Percentiles rank a stretch among this genome's conserved stretches.
These are phyloP conservation scores for Pythium monospermum DNA, from an alignment of 352 stramenopile species.

Conservation along the genomic window DNA sequence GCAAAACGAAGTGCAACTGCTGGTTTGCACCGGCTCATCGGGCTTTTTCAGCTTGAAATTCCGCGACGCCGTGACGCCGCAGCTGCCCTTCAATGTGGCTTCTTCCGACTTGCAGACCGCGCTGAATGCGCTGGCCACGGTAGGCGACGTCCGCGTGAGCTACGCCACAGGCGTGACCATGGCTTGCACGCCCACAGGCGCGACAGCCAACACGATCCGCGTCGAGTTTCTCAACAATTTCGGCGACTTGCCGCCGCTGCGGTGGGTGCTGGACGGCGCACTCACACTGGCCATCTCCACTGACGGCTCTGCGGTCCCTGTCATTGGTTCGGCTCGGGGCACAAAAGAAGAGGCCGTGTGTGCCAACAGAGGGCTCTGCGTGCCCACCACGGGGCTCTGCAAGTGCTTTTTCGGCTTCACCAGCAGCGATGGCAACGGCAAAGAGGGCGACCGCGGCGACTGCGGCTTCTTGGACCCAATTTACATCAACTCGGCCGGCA, in stretches of 20 bases:
- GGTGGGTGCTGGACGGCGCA: conserved; percentile 60
- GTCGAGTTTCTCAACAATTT: conserved; percentile 68
- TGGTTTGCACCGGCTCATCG: conserved; percentile 55
- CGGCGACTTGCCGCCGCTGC: conserved; percentile 52
- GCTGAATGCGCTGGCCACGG: conserved; percentile 36
- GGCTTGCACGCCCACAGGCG: conserved; percentile 35
- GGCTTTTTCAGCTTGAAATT: conserved; percentile 72
- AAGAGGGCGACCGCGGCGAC: conserved; percentile 82
- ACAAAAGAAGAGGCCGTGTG: conserved; percentile 68
- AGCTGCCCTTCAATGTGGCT: conserved; percentile 44
- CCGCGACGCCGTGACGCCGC: conserved; percentile 52
- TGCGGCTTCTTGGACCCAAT: conserved; percentile 84
- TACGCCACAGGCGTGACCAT: conserved; percentile 31
- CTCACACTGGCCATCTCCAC: conserved; percentile 41
- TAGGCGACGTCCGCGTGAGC: conserved; percentile 42
- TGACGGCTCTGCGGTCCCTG: no score
- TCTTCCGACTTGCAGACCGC: conserved; percentile 24
- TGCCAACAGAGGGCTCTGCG: conserved; percentile 53
- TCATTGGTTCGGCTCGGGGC: conserved; percentile 34
- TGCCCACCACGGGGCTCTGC: conserved; percentile 46
- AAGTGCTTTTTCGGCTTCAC: conserved; percentile 70
- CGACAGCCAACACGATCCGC: conserved; percentile 42
- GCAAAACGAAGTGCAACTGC: conserved; percentile 73
- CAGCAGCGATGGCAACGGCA: conserved; percentile 74
- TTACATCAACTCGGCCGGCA: conserved; percentile 64